Conservation (phyloP, 2,329 filamentous ascomycete species). For the Xylariaceae sp. region DNA sequence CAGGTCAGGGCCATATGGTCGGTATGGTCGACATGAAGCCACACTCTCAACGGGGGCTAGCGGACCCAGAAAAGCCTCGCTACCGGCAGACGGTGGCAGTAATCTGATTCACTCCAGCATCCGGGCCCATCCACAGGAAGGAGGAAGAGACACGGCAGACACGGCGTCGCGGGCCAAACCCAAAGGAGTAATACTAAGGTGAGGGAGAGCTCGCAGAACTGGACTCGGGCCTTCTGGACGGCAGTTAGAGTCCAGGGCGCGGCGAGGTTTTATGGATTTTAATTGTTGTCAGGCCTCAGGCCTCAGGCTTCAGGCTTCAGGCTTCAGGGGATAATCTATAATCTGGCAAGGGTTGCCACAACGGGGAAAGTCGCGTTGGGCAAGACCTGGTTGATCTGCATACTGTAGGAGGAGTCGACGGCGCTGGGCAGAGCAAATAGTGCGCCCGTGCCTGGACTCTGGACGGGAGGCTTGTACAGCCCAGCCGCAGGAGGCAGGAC, state of each 20-base stretch:
- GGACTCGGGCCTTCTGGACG: constrained; percentile 15
- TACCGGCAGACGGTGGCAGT: constrained; percentile 11
- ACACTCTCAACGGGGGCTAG: constrained; percentile 25
- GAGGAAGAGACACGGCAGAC: constrained; percentile 15
- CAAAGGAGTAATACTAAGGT: constrained; percentile 26
- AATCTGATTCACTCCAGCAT: constrained; percentile 7
- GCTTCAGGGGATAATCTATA: no score
- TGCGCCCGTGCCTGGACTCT: no score
- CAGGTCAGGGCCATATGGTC: constrained; percentile 13
- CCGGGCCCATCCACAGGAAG: constrained; percentile 20
- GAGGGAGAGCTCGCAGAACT: constrained; percentile 29
- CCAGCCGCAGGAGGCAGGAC: no score
- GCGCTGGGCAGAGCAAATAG: background rate
- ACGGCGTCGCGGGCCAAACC: constrained; percentile 20
- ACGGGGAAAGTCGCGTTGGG: constrained; percentile 15
- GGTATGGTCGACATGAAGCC: constrained; percentile 19
- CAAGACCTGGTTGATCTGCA: constrained; percentile 14
- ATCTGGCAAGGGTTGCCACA: constrained; percentile 7
- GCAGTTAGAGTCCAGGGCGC: constrained; percentile 1
- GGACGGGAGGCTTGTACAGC: background rate
- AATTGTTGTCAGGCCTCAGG: no score
- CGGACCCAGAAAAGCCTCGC: constrained; percentile 21
- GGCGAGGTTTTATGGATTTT: constrained; percentile 9
- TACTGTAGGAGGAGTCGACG: constrained; percentile 7
- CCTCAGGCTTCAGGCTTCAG: no score